These are phyloP conservation scores for Aspergillus neotritici DNA, from an alignment of 2,329 filamentous ascomycete species.

Conservation along the genomic window DNA sequence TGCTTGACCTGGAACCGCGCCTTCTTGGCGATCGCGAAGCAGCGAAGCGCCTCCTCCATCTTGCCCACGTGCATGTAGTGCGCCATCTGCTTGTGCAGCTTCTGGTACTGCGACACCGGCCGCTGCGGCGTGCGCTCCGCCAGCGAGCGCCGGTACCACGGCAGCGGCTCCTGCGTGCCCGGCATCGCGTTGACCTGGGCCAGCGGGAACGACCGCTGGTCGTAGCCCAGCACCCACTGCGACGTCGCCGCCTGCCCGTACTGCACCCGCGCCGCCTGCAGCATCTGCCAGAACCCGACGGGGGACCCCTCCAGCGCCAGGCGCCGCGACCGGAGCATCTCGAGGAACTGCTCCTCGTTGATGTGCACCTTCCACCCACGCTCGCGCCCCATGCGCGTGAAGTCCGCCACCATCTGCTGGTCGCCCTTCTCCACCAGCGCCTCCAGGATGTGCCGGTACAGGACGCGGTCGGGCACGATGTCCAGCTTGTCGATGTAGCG, in stretches of 20 bases:
- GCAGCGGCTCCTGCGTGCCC: conserved; percentile 12
- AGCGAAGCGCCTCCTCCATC: conserved; percentile 25
- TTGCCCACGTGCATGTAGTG: conserved; percentile 35
- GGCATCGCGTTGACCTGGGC: conserved; percentile 23
- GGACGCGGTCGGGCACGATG: conserved; percentile 33
- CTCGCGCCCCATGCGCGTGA: conserved; percentile 26
- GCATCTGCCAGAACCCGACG: conserved; percentile 37
- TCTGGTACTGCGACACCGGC: conserved; percentile 28
- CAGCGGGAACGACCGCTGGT: conserved; percentile 26
- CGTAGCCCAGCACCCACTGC: conserved; percentile 33
- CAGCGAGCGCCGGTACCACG: conserved; percentile 30
- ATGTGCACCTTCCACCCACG: conserved; percentile 31
- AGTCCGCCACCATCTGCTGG: conserved; percentile 25
- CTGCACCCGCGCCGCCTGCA: conserved; percentile 33
- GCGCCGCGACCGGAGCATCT: conserved; percentile 31
- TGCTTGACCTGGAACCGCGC: conserved; percentile 28
- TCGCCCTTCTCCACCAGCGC: conserved; percentile 37
- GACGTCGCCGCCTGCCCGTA: conserved; percentile 28
- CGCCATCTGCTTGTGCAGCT: conserved; percentile 34
- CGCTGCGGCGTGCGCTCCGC: conserved; percentile 23
- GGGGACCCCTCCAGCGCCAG: conserved; percentile 31
- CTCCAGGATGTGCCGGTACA: conserved; percentile 37
- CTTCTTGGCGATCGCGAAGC: conserved; percentile 25
- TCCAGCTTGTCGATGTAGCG: conserved; percentile 31
- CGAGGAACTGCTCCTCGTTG: conserved; percentile 25